A percentile compares a stretch with the other conserved stretches of the same genome.
These are phyloP conservation scores for Carpinus fangiana DNA, from an alignment of 306 rosid genomes.

Conservation along the genomic window DNA sequence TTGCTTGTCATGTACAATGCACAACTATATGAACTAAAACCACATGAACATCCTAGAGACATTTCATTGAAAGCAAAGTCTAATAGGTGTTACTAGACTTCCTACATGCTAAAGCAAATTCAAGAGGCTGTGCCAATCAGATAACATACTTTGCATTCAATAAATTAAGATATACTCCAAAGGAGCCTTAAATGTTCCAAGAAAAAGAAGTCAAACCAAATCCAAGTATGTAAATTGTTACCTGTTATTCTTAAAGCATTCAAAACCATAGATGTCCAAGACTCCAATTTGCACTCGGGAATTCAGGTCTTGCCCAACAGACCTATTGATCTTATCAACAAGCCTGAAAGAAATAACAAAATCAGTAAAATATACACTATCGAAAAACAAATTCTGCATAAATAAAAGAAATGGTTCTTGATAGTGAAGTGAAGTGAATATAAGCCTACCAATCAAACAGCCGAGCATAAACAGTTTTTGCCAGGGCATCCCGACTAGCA, in stretches of 20 bases:
- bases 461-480: constrained; percentile 90
- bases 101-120: constrained; percentile 8
- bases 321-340: constrained; percentile 85
- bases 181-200: constrained; percentile 8
- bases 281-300: constrained; percentile 84
- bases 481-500: constrained; percentile 89
- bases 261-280: constrained; percentile 96
- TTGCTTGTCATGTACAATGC: neutral
- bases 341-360: constrained; percentile 65
- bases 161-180: neutral
- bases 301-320: constrained; percentile 90
- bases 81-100: neutral
- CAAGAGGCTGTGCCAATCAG: neutral
- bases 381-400: constrained; percentile 8
- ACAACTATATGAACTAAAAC: neutral
- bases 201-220: constrained; percentile 20
- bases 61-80: neutral
- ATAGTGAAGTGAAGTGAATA: constrained; percentile 28
- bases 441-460: constrained; percentile 82
- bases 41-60: neutral
- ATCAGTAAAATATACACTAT: neutral
- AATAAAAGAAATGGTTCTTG: neutral
- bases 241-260: constrained; percentile 97
- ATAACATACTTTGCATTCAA: neutral
- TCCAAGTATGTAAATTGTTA: constrained; percentile 21